These are phyloP conservation scores for Candida silvatica DNA, from an alignment of 805 yeast species.

Conservation along the genomic window DNA sequence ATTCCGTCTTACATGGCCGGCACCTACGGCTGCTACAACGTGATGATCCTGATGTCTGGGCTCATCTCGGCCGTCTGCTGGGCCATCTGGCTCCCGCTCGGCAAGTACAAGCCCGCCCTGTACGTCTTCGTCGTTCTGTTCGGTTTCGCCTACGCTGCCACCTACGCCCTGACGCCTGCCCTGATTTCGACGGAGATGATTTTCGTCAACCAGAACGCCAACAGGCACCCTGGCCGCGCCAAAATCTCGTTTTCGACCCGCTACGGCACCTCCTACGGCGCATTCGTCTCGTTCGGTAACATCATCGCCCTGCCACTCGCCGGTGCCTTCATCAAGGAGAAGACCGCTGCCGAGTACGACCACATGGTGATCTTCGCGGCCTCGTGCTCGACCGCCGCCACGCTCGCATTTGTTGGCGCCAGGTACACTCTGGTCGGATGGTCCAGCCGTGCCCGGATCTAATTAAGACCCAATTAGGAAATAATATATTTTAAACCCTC, in stretches of 20 bases:
- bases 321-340: slow-evolving; percentile 27
- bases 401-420: slow-evolving; percentile 32
- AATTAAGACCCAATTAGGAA: too few relatives aligned
- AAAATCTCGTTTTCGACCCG: slow-evolving; percentile 58
- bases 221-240: too few relatives aligned
- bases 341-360: slow-evolving; percentile 25
- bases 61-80: slow-evolving; percentile 37
- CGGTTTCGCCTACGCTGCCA: slow-evolving; percentile 53
- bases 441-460: slow-evolving; percentile 16
- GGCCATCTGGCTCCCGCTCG: slow-evolving; percentile 60
- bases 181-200: slow-evolving; percentile 52
- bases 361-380: slow-evolving; percentile 26
- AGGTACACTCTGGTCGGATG: slow-evolving; percentile 38
- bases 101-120: slow-evolving; percentile 30
- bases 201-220: too few relatives aligned
- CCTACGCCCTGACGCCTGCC: slow-evolving; percentile 55
- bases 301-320: slow-evolving; percentile 40
- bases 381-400: slow-evolving; percentile 19
- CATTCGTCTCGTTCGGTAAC: slow-evolving; percentile 42
- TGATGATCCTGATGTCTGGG: slow-evolving; percentile 39
- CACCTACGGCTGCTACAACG: slow-evolving; percentile 42
- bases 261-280: slow-evolving; percentile 61
- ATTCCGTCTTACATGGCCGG: slow-evolving; percentile 26
- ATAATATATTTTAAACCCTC: too few relatives aligned
- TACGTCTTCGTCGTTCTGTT: slow-evolving; percentile 43